Evolutionary conservation across 177 flowering plant species (phyloP).

Genomic region (Vitis hybrid): DNA sequence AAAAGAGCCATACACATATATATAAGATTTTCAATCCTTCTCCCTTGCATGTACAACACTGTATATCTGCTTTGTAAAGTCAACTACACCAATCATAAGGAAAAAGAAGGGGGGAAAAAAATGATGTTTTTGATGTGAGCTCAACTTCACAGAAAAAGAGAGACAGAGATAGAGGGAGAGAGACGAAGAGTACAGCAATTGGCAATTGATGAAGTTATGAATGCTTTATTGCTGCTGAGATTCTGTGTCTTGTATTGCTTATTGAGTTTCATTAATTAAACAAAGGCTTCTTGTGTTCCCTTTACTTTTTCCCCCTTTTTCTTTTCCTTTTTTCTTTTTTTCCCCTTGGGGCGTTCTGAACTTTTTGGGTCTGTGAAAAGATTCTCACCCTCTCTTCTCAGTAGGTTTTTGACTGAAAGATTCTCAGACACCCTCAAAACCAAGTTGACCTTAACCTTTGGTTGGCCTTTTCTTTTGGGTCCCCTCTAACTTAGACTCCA

Average conservation of each 20-base stretch:
- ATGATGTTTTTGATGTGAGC: background rate
- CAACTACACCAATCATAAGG: background rate
- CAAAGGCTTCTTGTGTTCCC: background rate
- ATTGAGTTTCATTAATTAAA: background rate
- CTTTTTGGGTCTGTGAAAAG: background rate
- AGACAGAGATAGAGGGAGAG: background rate
- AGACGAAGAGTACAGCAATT: background rate
- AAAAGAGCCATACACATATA: background rate
- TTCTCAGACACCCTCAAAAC: no score
- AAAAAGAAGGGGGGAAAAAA: background rate
- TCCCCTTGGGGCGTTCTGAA: background rate
- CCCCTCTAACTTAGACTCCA: no score
- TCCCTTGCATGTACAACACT: background rate
- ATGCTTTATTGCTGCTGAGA: background rate
- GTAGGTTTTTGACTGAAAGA: no score
- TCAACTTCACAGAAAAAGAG: background rate
- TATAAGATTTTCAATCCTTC: background rate
- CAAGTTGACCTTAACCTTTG: no score
- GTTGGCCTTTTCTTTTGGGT: no score
- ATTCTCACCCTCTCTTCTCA: no score
- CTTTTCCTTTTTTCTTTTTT: background rate
- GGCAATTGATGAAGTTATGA: background rate
- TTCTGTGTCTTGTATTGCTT: background rate
- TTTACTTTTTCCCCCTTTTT: background rate
- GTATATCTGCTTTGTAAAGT: background rate